Evolutionary conservation across 2,329 filamentous ascomycete genomes (phyloP).

Genomic region (Pseudogymnoascus sp.): DNA sequence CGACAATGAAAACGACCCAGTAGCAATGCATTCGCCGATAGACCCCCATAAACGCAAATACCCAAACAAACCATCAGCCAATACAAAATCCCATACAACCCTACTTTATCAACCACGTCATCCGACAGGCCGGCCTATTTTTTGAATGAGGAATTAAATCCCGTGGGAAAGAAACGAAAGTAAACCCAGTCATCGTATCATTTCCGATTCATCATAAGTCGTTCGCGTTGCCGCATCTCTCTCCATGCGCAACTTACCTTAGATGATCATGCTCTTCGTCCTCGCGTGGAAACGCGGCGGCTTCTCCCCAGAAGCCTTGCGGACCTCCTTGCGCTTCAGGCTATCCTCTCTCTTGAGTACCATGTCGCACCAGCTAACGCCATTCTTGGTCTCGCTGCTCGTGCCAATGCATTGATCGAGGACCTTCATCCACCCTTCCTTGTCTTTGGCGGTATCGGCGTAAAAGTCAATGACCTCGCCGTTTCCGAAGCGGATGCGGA

Average conservation of each 20-base stretch:
- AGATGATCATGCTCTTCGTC: constrained; percentile 26
- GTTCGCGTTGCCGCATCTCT: background rate
- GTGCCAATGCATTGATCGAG: constrained; percentile 59
- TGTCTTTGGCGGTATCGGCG: constrained; percentile 77
- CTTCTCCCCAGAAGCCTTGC: constrained; percentile 8
- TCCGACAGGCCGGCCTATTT: constrained; percentile 3
- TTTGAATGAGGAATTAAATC: constrained; percentile 3
- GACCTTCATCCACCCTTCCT: constrained; percentile 90
- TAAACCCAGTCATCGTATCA: constrained; percentile 8
- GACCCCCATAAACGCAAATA: background rate
- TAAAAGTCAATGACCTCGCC: constrained; percentile 99
- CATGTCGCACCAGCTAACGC: constrained; percentile 58
- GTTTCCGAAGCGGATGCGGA: constrained; percentile 97
- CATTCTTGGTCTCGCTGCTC: constrained; percentile 36
- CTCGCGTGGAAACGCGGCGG: constrained; percentile 20
- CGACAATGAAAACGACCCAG: background rate
- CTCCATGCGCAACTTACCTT: constrained; percentile 1
- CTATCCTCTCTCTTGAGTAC: constrained; percentile 52
- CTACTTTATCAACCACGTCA: constrained; percentile 7
- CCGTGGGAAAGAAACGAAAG: constrained; percentile 6
- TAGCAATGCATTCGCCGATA: background rate
- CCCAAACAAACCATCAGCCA: constrained; percentile 5
- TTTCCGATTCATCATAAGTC: constrained; percentile 5
- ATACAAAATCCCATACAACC: background rate
- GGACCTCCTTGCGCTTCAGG: constrained; percentile 16